Evolutionary conservation across 176 grass and related monocot species (phyloP).

Genomic region (Luzula sylvatica): DNA sequence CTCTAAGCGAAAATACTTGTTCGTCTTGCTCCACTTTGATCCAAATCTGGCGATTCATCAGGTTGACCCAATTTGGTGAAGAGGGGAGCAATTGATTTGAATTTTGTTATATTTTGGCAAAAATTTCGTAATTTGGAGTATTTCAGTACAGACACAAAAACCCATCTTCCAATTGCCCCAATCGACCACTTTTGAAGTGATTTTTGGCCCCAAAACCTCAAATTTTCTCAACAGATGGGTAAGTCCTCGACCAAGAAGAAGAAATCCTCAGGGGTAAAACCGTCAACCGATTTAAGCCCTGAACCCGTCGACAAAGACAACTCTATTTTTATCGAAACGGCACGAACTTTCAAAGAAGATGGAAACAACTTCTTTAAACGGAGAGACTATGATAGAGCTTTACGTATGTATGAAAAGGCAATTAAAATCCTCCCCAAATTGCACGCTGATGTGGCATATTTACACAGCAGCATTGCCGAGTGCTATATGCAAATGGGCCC

Average conservation of each 20-base stretch:
- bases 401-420: conserved; percentile 57
- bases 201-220: too few species aligned
- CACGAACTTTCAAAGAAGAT: conserved; percentile 42
- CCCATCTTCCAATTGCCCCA: too few species aligned
- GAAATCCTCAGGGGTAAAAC: background rate
- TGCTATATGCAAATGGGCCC: conserved; percentile 68
- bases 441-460: conserved; percentile 29
- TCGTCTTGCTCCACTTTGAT: too few species aligned
- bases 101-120: too few species aligned
- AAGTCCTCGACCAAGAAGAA: conserved; percentile 8
- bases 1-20: too few species aligned
- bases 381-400: conserved; percentile 44
- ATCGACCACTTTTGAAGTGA: too few species aligned
- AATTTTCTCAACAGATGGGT: conserved; percentile 3
- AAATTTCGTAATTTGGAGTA: too few species aligned
- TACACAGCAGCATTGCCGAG: conserved; percentile 44
- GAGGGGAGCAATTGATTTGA: too few species aligned
- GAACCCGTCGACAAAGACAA: conserved; percentile 30
- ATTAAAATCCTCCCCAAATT: conserved; percentile 34
- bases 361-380: conserved; percentile 46
- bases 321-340: conserved; percentile 38
- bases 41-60: too few species aligned
- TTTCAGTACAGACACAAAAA: too few species aligned
- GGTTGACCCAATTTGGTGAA: too few species aligned
- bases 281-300: conserved; percentile 8